phyloP scores from a whole-genome alignment of 345 rosid species.

The Acer yangbiense region DNA sequence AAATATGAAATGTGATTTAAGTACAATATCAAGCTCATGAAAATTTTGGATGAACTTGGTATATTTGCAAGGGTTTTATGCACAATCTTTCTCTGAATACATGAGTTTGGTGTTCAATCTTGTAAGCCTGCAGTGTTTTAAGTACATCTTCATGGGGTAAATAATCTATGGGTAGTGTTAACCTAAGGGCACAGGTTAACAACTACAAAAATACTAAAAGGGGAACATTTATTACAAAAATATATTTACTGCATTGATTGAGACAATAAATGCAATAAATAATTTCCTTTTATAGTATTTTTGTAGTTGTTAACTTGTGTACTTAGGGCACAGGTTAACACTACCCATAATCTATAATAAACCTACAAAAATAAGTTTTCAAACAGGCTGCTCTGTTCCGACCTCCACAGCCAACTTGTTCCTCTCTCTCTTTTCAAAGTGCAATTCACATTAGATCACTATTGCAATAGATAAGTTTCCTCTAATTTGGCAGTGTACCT shows the following conservation, averaged over 20 bases:
- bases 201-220: no score
- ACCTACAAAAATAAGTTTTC: neutral
- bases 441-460: neutral
- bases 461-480: slow-evolving; percentile 5
- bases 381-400: neutral
- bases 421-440: neutral
- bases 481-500: neutral
- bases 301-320: no score
- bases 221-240: no score
- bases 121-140: neutral
- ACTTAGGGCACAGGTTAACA: no score
- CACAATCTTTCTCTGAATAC: neutral
- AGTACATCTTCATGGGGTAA: neutral
- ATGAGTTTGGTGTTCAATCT: neutral
- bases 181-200: no score
- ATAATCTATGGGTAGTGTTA: neutral
- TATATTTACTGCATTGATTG: no score
- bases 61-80: neutral
- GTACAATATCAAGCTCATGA: neutral
- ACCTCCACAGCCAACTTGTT: neutral
- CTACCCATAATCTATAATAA: neutral
- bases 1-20: neutral
- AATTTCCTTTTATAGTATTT: no score
- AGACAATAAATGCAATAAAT: no score
- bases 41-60: neutral